Percentiles rank a stretch among this genome's conserved stretches.
These are phyloP conservation scores for Rickenella mellea DNA, from an alignment of 768 basidiomycete genomes.

Conservation along the genomic window DNA sequence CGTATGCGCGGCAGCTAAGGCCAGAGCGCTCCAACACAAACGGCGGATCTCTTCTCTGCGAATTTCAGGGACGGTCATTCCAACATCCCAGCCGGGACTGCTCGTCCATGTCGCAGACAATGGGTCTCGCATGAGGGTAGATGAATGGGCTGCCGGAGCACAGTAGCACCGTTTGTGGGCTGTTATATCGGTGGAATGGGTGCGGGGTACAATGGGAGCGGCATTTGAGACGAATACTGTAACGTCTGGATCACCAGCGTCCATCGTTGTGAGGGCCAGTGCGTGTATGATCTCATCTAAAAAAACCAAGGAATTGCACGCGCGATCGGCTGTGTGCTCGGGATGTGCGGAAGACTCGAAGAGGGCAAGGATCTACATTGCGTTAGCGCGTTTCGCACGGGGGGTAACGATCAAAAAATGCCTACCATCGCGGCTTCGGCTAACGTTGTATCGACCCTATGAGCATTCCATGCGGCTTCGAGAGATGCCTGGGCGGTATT, in stretches of 20 bases:
- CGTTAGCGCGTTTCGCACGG: not conserved
- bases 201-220: conserved; percentile 38
- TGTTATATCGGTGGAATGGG: conserved; percentile 6
- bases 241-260: conserved; percentile 44
- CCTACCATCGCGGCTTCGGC: conserved; percentile 67
- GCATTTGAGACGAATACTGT: conserved; percentile 37
- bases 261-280: conserved; percentile 45
- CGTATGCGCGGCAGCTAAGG: conserved; percentile 57
- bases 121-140: not conserved
- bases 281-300: conserved; percentile 59
- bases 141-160: conserved; percentile 15
- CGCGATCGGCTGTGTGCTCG: conserved; percentile 45
- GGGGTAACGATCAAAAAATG: conserved; percentile 3
- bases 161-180: conserved; percentile 12
- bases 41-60: conserved; percentile 66
- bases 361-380: conserved; percentile 57
- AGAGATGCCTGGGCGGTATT: conserved; percentile 47
- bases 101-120: not conserved
- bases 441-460: conserved; percentile 51
- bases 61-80: conserved; percentile 46
- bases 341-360: conserved; percentile 74
- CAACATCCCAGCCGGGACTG: conserved; percentile 37
- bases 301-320: conserved; percentile 40
- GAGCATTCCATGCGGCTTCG: conserved; percentile 37
- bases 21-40: conserved; percentile 67